Percentiles rank a stretch among this genome's conserved stretches.
These are phyloP conservation scores for Zhuliangozyma blackwelliae DNA, from an alignment of 1,139 yeast species.

Conservation along the genomic window DNA sequence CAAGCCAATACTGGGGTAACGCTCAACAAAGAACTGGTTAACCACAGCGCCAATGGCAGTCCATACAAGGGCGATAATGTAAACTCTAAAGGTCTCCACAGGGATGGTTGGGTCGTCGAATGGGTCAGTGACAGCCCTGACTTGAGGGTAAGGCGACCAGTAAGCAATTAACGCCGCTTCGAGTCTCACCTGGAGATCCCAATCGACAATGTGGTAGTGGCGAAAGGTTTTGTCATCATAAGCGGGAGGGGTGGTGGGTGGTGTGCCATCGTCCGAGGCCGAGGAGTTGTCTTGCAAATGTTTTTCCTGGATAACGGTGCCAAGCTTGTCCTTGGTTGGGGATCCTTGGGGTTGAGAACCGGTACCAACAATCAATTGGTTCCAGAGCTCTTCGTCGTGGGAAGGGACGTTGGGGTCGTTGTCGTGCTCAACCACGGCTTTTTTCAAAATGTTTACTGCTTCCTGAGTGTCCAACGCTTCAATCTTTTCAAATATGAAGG, in stretches of 20 bases:
- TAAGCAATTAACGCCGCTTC: conserved; percentile 48
- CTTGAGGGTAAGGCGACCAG: conserved; percentile 65
- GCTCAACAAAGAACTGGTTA: conserved; percentile 54
- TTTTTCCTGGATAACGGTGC: background rate
- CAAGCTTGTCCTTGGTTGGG: background rate
- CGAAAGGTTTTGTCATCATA: too few species aligned
- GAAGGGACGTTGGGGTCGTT: conserved; percentile 19
- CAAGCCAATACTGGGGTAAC: conserved; percentile 50
- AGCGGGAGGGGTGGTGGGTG: background rate
- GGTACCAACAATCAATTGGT: background rate
- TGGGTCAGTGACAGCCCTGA: conserved; percentile 55
- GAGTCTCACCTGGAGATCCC: conserved; percentile 30
- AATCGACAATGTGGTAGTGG: conserved; percentile 18
- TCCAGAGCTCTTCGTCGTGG: conserved; percentile 4
- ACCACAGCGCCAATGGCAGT: conserved; percentile 46
- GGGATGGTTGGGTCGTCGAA: conserved; percentile 48
- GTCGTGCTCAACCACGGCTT: conserved; percentile 15
- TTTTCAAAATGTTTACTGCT: conserved; percentile 17
- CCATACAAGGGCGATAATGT: conserved; percentile 52
- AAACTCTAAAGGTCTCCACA: conserved; percentile 56
- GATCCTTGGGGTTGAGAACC: too few species aligned
- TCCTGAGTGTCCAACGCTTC: conserved; percentile 18
- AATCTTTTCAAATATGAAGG: conserved; percentile 28
- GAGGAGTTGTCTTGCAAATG: conserved; percentile 2
- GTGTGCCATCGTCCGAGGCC: background rate